Conservation (phyloP, 2,329 filamentous ascomycete genomes). For the Tolypocladium ovalisporum region DNA sequence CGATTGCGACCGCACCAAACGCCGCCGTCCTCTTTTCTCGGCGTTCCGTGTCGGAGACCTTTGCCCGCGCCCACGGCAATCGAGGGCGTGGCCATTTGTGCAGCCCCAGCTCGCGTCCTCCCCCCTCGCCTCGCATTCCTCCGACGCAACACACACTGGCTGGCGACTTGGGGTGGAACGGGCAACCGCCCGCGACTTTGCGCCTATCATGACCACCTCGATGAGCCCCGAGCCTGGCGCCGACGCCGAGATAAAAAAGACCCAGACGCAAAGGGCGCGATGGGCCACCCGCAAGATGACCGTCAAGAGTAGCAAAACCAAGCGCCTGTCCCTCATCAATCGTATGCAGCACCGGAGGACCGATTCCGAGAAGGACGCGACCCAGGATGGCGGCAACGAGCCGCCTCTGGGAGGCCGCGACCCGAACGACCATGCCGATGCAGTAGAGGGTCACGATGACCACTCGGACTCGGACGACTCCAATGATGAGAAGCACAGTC, state of each 20-base stretch:
- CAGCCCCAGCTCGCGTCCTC: neutral
- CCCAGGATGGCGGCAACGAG: slow-evolving; percentile 19
- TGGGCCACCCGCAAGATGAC: slow-evolving; percentile 92
- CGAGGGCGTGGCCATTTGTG: neutral
- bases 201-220: slow-evolving; percentile 21
- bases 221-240: slow-evolving; percentile 15
- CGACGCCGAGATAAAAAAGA: slow-evolving; percentile 8
- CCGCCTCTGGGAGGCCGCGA: slow-evolving; percentile 17
- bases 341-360: slow-evolving; percentile 57
- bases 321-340: slow-evolving; percentile 73
- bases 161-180: slow-evolving; percentile 25
- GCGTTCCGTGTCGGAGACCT: neutral
- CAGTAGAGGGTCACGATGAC: slow-evolving; percentile 17
- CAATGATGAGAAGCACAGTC: slow-evolving; percentile 28
- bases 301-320: slow-evolving; percentile 62
- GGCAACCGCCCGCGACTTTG: slow-evolving; percentile 25
- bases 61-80: neutral
- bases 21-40: neutral
- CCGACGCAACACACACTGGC: slow-evolving; percentile 18
- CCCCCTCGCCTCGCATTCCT: neutral
- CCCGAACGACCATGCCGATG: slow-evolving; percentile 13
- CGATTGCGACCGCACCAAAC: neutral
- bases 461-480: slow-evolving; percentile 23
- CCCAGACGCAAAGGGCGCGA: slow-evolving; percentile 63
- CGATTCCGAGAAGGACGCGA: slow-evolving; percentile 59